Evolutionary conservation across 306 rosid genomes (phyloP).

Genomic region (Glycine latifolia): DNA sequence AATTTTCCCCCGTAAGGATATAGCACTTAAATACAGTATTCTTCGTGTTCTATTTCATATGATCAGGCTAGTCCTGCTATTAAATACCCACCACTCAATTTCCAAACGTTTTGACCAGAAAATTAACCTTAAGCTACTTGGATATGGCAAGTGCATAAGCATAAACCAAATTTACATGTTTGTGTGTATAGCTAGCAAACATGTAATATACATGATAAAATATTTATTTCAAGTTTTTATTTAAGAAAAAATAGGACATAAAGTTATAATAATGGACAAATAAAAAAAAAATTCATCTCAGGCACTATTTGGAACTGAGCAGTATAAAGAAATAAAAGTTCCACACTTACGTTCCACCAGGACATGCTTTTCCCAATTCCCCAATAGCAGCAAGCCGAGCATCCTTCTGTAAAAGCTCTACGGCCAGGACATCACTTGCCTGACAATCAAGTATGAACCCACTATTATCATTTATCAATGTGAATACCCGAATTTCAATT

Average conservation of each 20-base stretch:
- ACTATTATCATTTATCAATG: not conserved
- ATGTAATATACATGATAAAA: constrained; percentile 12
- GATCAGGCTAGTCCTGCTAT: not conserved
- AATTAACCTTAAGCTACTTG: constrained; percentile 26
- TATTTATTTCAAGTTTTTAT: constrained; percentile 25
- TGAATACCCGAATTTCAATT: constrained; percentile 1
- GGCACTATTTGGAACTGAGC: not conserved
- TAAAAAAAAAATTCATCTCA: not conserved
- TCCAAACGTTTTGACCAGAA: not conserved
- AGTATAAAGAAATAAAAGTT: constrained; percentile 8
- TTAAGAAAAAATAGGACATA: not conserved
- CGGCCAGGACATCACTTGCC: constrained; percentile 98
- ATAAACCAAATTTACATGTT: not conserved
- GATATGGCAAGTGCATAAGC: not conserved
- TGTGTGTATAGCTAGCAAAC: not conserved
- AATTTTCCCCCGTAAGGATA: constrained; percentile 19
- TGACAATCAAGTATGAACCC: constrained; percentile 49
- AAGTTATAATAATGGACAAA: constrained; percentile 4
- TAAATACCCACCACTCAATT: constrained; percentile 5
- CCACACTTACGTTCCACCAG: constrained; percentile 85
- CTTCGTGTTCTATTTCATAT: not conserved
- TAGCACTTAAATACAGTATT: not conserved
- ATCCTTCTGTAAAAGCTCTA: constrained; percentile 95
- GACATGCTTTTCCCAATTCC: constrained; percentile 82
- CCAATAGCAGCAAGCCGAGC: constrained; percentile 88